Base-by-base conservation (phyloP, 768 basidiomycete genomes). In the Podaxis carcinomalis region DNA sequence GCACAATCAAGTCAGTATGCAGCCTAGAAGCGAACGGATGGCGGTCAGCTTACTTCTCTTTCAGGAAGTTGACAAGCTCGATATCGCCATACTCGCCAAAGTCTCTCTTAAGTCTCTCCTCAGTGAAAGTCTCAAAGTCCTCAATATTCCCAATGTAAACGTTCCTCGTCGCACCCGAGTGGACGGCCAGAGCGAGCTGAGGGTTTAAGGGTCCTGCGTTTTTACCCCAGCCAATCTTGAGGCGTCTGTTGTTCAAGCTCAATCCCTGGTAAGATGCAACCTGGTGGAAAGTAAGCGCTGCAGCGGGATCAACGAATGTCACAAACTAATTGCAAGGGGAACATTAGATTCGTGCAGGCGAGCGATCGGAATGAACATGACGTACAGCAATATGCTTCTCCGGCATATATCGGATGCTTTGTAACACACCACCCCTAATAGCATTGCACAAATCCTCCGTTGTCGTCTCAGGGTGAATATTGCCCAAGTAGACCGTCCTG, bases 181-280 rank as follows among this genome's bases (percentile, higher is more conserved):
- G 92, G 2, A 99, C 92, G 0, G 93, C 92, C 63, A 95, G 81
- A 28, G 93, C 90, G 40, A 97, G 80, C 1, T 87, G 83, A 14
- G 95, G 90, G 16, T 88, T 83, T 14, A 96, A 79, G 16, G 94
- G 89, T 4, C 94, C 95, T 14, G 93, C 88, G 69, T 92, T 92
- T 83, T 96, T 98, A 61, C 96, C 96, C 97, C 96, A 99, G 51
- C 96, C 95, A 66, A 98, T 87, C 80, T 98, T 98, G 64, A 98
- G 83, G 27, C 95, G 87, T 46, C 95, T 89, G 73, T 94, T 93
- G 78, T 94, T 95, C 61, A 98, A 79, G 23, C 89, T 93, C 58
- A 99, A 78, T 5, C 95, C 95, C 66, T 94, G 90, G 70, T 87
- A 90, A 1, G 89, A 87, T 14, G 96, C 94, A 39, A 93, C 88